These are phyloP conservation scores for Fusarium udum DNA, from an alignment of 2,329 filamentous ascomycete species.

Conservation along the genomic window DNA sequence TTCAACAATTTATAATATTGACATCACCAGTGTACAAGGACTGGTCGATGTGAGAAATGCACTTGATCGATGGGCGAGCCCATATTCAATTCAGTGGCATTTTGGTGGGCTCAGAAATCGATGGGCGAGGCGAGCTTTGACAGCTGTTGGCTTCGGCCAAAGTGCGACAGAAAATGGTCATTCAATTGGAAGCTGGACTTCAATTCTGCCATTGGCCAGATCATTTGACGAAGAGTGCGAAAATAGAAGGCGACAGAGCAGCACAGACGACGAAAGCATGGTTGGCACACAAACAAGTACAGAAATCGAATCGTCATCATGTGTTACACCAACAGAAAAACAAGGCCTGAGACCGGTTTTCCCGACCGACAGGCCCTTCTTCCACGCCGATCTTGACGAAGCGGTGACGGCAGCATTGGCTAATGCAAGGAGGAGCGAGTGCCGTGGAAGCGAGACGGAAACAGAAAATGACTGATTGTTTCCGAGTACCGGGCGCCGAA, in stretches of 20 bases:
- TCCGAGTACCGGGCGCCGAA: slow-evolving; percentile 1
- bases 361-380: slow-evolving; percentile 57
- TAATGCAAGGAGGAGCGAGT: slow-evolving; percentile 6
- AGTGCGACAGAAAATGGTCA: slow-evolving; percentile 45
- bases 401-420: slow-evolving; percentile 50
- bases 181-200: slow-evolving; percentile 45
- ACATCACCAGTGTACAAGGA: slow-evolving; percentile 66
- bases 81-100: slow-evolving; percentile 61
- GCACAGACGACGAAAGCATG: not conserved
- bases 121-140: slow-evolving; percentile 67
- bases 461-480: not conserved
- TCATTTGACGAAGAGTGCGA: not conserved
- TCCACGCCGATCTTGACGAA: slow-evolving; percentile 57
- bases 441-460: slow-evolving; percentile 1
- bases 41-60: slow-evolving; percentile 65
- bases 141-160: slow-evolving; percentile 65
- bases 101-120: slow-evolving; percentile 64
- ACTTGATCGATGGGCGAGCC: slow-evolving; percentile 62
- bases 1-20: slow-evolving; percentile 64
- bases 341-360: slow-evolving; percentile 43
- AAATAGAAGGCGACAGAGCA: not conserved
- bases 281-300: slow-evolving; percentile 13
- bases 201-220: slow-evolving; percentile 48
- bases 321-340: not conserved
- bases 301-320: not conserved